Evolutionary conservation across 176 grass and related monocot species (phyloP), one percentile per base, ranked within the genome.

Genomic region (Luzula sylvatica): DNA sequence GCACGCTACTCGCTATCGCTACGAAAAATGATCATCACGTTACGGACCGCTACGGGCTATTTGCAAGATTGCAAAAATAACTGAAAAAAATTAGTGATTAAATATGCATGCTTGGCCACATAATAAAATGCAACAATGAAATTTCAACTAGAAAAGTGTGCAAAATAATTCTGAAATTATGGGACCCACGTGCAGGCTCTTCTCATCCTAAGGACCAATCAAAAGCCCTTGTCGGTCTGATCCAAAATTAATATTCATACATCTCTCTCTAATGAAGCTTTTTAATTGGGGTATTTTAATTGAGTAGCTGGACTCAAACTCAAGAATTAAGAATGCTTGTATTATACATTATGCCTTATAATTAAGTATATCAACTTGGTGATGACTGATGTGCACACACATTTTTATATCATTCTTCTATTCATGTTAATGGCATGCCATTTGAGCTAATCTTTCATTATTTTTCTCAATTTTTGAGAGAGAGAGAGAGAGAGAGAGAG

Each of bases 141-240:
- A 14, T 4, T 24, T 6, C 21, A 13, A 53, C 17, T 9, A 53
- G 28, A 27, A 13, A 26, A 56, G 3, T 7, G 1, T 24, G 4
- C 6, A 61, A 26, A 15, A 4, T 8, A 44, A 61, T 7, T 28
- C 40, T 18, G 40, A 11, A 16, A 17, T 25, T 25, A 14, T 26
- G 14, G 40, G 58, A 11, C 23, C 23, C 39, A 18, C 11, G 3
- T 12, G 45, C 26, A 26, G 42, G 42, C 6, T 62, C 40, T 46
- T 14, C 6, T 62, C 40, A 26, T 14, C 41, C 58, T 46, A 62
- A 62, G 20, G 41, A 62, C 58, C 22, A 46, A 46, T 62, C 26
- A 62, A 62, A 46, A 62, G n/a, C 41, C 57, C 25, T 21, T 23
- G 6, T 43, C 3, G 56, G 20, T 56, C n/a, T 56, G 28, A n/a